These are phyloP conservation scores for Fusarium equiseti DNA, from an alignment of 2,329 filamentous ascomycete species.

Conservation along the genomic window DNA sequence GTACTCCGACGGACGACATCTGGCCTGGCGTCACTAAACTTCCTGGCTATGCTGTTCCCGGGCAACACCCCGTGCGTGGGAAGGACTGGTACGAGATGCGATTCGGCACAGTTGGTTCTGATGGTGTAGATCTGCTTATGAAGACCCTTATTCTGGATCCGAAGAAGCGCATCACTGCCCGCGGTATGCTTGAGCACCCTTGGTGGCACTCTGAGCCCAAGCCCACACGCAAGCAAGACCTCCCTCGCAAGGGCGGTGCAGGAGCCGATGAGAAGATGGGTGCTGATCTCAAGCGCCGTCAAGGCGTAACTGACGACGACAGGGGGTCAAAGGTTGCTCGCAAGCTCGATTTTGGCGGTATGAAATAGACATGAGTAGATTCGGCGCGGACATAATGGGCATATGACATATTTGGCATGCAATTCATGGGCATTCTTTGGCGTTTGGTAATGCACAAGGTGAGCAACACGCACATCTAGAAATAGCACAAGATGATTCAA, in stretches of 20 bases:
- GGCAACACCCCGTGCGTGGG: constrained; percentile 71
- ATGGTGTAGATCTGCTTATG: constrained; percentile 90
- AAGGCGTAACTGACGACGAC: constrained; percentile 75
- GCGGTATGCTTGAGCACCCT: constrained; percentile 80
- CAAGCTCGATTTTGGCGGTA: constrained; percentile 80
- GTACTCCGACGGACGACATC: constrained; percentile 91
- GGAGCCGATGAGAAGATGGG: constrained; percentile 81
- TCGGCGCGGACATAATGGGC: neutral
- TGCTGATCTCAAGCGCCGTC: constrained; percentile 81
- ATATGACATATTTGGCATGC: constrained; percentile 8
- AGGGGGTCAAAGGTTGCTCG: constrained; percentile 82
- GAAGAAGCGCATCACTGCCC: constrained; percentile 82
- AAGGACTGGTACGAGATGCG: constrained; percentile 79
- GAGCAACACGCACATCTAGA: constrained; percentile 7
- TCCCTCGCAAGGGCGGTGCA: constrained; percentile 81
- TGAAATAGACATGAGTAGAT: constrained; percentile 35
- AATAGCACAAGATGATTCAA: neutral
- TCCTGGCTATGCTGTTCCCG: constrained; percentile 81
- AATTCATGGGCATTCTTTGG: constrained; percentile 28
- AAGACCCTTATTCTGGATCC: constrained; percentile 88
- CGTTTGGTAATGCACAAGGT: constrained; percentile 20
- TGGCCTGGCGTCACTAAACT: constrained; percentile 92
- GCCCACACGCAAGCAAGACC: constrained; percentile 83
- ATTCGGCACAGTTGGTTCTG: constrained; percentile 83
- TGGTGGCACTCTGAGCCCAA: constrained; percentile 90